Base-by-base conservation (phyloP, 345 rosid genomes). In the Gossypium turneri region DNA sequence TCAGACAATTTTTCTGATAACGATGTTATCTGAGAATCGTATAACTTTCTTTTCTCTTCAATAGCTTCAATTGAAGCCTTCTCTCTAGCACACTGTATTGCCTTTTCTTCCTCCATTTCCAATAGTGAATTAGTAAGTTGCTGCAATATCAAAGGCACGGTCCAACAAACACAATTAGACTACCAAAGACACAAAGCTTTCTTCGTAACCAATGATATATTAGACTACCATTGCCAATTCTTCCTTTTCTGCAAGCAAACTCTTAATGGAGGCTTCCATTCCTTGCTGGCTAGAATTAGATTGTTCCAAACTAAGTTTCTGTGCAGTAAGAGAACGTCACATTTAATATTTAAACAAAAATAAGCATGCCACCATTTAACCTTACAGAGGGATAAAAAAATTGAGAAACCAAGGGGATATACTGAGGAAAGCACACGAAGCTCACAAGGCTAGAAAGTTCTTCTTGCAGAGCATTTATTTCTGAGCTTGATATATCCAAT, bases 51-150 rank as follows among this genome's bases (percentile, higher is more conserved):
- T 75, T 87, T 88, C 84, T 90, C 92, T 77, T 90, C 90, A 60
- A 88, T 82, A 59, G 91, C 85, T 76, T 80, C 82, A 52, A 85
- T 68, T 38, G 84, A 86, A 80, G 82, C 90, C 84, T 84, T 90
- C 85, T 90, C 97, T 82, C 87, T 92, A 24, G 90, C 84, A 79
- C 72, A 79, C 92, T 92, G 89, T 81, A 92, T 86, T 55, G 94
- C 92, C 85, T 84, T 94, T 80, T 90, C 97, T 82, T 94, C 97
- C 81, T 94, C 98, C 84, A 92, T 90, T 81, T 90, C 93, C 85
- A 92, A 81, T 68, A 94, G 92, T 19, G 97, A 84, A 79, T 90
- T 80, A 17, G 85, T 86, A 61, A 94, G 87, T 85, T 92, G 97
- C 98, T 94, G 83, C 81, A 84, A 75, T 79, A 70, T 76, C 65